Conservation (phyloP, 768 basidiomycete species). For the Imleria badia region DNA sequence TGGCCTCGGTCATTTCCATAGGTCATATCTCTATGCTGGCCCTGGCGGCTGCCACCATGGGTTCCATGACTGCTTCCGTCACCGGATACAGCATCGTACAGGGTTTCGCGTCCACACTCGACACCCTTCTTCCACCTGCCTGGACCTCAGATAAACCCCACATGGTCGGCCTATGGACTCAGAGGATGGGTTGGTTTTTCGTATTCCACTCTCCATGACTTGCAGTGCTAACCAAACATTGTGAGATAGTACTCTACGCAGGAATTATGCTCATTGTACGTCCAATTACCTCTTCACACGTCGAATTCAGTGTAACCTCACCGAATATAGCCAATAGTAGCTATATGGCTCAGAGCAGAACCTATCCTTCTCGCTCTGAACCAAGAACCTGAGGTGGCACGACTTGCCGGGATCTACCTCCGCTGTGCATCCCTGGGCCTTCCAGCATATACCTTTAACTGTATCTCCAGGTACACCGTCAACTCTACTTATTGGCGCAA, state of each 20-base stretch:
- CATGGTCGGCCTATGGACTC: too few species aligned
- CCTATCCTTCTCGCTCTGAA: conserved; percentile 57
- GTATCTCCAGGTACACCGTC: conserved; percentile 45
- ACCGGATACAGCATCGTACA: conserved; percentile 63
- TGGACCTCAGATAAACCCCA: too few species aligned
- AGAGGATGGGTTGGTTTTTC: too few species aligned
- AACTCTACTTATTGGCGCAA: background rate
- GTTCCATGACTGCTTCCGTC: conserved; percentile 72
- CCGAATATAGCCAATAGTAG: conserved; percentile 48
- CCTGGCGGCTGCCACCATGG: conserved; percentile 77
- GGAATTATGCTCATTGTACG: conserved; percentile 57
- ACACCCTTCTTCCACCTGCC: too few species aligned
- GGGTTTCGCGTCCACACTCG: conserved; percentile 83
- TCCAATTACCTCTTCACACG: background rate
- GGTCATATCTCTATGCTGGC: conserved; percentile 90
- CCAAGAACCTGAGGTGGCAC: too few species aligned
- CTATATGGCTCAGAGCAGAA: conserved; percentile 85
- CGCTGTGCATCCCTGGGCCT: conserved; percentile 31
- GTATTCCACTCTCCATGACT: background rate
- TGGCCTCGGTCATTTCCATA: conserved; percentile 81
- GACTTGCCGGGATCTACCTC: too few species aligned
- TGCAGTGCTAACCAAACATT: conserved; percentile 1
- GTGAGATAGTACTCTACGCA: conserved; percentile 59
- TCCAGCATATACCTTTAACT: conserved; percentile 66
- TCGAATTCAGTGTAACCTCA: background rate